phyloP scores from a whole-genome alignment of 257 asterid species.

The Nicotiana noctiflora region DNA sequence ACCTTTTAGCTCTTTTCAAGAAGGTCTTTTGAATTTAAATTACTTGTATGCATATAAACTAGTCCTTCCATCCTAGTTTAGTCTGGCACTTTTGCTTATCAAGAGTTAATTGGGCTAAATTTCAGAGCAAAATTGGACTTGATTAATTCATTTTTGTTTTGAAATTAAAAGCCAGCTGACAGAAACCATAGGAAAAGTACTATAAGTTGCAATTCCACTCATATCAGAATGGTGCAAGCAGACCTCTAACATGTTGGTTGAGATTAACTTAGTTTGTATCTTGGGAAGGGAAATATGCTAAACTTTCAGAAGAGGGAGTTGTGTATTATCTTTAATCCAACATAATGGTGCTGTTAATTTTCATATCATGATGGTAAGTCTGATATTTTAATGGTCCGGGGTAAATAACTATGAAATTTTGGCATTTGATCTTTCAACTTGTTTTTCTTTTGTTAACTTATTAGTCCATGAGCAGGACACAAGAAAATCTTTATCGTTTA shows the following conservation, averaged over 20 bases:
- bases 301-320: background rate
- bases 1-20: background rate
- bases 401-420: background rate
- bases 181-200: background rate
- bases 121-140: background rate
- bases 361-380: background rate
- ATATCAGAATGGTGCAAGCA: background rate
- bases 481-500: background rate
- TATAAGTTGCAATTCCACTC: background rate
- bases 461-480: background rate
- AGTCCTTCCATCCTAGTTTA: background rate
- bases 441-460: background rate
- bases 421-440: background rate
- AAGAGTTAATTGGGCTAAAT: background rate
- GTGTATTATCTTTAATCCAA: background rate
- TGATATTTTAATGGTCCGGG: background rate
- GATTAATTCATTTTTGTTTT: background rate
- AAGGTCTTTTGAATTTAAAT: background rate
- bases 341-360: background rate
- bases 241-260: background rate
- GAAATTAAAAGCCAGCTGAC: background rate
- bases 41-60: background rate
- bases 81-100: background rate
- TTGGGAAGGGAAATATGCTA: background rate
- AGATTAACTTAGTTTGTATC: background rate